Evolutionary conservation across 2,329 filamentous ascomycete species (phyloP).

Genomic region (Alternaria panax): DNA sequence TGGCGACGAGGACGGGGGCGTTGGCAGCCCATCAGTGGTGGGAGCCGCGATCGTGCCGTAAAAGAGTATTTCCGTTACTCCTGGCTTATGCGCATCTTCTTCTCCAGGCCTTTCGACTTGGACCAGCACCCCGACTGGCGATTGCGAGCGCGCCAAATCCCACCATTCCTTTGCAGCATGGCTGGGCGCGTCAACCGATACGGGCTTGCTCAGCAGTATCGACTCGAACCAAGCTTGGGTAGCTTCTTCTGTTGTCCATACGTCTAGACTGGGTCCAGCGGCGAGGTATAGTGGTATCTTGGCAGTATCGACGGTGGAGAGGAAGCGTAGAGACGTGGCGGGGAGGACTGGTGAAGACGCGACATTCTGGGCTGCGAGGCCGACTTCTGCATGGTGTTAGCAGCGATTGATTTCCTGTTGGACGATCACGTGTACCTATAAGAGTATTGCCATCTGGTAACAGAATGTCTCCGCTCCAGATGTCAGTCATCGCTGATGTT

Average conservation of each 20-base stretch:
- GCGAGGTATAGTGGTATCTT: constrained; percentile 52
- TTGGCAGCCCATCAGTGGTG: constrained; percentile 30
- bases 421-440: constrained; percentile 24
- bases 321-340: constrained; percentile 40
- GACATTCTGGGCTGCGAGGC: constrained; percentile 33
- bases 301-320: constrained; percentile 50
- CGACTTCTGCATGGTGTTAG: constrained; percentile 33
- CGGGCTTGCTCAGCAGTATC: constrained; percentile 38
- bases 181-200: constrained; percentile 1
- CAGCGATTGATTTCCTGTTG: too few species aligned
- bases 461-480: constrained; percentile 46
- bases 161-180: constrained; percentile 45
- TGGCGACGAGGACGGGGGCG: constrained; percentile 45
- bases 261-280: constrained; percentile 48
- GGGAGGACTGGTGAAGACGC: constrained; percentile 26
- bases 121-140: constrained; percentile 51
- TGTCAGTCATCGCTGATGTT: constrained; percentile 36
- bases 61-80: constrained; percentile 56
- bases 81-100: constrained; percentile 10
- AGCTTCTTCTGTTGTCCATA: constrained; percentile 44
- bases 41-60: constrained; percentile 49
- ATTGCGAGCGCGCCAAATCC: constrained; percentile 46
- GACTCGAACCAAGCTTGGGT: constrained; percentile 53
- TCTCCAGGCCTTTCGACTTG: constrained; percentile 29
- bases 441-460: constrained; percentile 36